Conservation (phyloP, 208 protist genomes). For the Crithidia sp. region DNA sequence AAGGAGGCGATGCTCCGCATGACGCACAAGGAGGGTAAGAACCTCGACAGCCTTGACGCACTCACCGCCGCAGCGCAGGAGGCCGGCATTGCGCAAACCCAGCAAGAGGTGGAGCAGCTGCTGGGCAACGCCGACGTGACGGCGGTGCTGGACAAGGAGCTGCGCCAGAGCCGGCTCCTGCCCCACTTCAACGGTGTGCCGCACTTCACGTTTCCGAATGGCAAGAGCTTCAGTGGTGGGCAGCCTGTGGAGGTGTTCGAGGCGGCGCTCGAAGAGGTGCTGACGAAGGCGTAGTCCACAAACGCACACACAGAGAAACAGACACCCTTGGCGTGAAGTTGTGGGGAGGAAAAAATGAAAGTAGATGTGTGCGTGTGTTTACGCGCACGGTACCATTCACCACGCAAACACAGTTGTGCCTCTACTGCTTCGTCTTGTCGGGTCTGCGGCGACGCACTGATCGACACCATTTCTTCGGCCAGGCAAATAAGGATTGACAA, state of each 20-base stretch:
- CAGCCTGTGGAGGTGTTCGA: constrained; percentile 43
- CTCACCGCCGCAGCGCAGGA: constrained; percentile 33
- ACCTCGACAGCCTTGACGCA: constrained; percentile 27
- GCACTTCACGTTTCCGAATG: constrained; percentile 46
- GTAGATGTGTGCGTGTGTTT: neutral
- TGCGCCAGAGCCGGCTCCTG: constrained; percentile 1
- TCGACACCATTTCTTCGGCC: no score
- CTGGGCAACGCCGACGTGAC: constrained; percentile 16
- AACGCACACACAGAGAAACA: neutral
- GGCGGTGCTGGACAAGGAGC: constrained; percentile 29
- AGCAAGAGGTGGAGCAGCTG: constrained; percentile 32
- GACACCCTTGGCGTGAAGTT: no score
- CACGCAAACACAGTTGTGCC: no score
- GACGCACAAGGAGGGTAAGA: constrained; percentile 45
- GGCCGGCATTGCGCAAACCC: constrained; percentile 23
- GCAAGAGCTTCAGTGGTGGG: constrained; percentile 33
- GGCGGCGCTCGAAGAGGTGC: constrained; percentile 19
- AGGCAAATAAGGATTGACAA: no score
- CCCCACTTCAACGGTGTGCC: constrained; percentile 39
- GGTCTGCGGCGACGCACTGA: no score
- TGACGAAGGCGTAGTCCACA: neutral
- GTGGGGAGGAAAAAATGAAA: no score
- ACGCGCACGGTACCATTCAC: no score
- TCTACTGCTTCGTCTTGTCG: no score
- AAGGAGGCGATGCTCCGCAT: constrained; percentile 53